A percentile compares a stretch with the other conserved stretches of the same genome.
Evolutionary conservation across 495 filamentous ascomycete genomes (phyloP).

Genomic region (Penicillium bialowiezense): DNA sequence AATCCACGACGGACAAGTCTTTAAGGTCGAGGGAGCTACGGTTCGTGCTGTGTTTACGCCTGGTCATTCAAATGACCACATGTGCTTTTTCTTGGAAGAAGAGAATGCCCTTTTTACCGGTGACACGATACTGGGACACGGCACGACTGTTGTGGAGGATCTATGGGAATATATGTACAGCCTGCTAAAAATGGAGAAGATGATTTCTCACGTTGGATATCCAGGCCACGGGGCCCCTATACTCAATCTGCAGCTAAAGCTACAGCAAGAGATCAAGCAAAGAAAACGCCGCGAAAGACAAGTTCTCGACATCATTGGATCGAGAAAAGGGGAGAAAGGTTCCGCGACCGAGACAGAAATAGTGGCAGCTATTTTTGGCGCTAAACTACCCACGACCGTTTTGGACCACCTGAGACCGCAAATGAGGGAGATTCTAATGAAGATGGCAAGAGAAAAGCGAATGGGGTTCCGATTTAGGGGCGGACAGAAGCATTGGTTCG

Average conservation of each 20-base stretch:
- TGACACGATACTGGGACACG: conserved; percentile 1
- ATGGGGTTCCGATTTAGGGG: too few species aligned
- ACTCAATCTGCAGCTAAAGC: background rate
- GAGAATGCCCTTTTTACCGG: background rate
- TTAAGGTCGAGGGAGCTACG: background rate
- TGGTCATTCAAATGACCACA: background rate
- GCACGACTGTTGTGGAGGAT: background rate
- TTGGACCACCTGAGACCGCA: too few species aligned
- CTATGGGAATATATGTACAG: background rate
- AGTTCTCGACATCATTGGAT: background rate
- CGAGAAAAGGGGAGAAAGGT: too few species aligned
- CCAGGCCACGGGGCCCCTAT: background rate
- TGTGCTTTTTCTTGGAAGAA: conserved; percentile 1
- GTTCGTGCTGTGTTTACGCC: background rate
- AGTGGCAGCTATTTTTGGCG: too few species aligned
- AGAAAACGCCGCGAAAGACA: background rate
- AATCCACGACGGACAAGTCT: background rate
- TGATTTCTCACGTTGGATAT: background rate
- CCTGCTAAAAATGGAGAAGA: background rate
- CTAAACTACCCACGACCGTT: too few species aligned
- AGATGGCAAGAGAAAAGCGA: too few species aligned
- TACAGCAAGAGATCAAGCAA: background rate
- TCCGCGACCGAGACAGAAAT: too few species aligned
- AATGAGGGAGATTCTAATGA: too few species aligned
- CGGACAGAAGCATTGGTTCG: too few species aligned